phyloP scores from a whole-genome alignment of 345 rosid genomes.

The Rhizophora mangle region DNA sequence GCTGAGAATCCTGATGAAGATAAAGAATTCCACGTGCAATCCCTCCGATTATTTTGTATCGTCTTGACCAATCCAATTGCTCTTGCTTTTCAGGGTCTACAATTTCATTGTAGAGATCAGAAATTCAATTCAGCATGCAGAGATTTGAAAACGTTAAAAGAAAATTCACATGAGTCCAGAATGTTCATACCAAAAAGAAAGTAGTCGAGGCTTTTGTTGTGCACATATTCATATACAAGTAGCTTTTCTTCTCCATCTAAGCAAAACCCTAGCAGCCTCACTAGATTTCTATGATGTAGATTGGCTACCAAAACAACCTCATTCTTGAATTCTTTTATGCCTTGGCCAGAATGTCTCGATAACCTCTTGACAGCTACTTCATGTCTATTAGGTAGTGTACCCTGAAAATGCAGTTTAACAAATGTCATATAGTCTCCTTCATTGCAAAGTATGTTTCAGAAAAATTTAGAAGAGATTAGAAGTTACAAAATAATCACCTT shows the following conservation, averaged over 20 bases:
- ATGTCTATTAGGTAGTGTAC: constrained; percentile 34
- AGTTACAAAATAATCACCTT: constrained; percentile 30
- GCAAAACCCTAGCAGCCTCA: constrained; percentile 44
- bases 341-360: constrained; percentile 39
- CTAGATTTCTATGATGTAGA: constrained; percentile 57
- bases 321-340: constrained; percentile 42
- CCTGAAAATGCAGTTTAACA: constrained; percentile 24
- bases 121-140: not conserved
- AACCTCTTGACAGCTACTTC: constrained; percentile 50
- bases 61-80: constrained; percentile 16
- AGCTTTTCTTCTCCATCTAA: constrained; percentile 41
- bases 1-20: constrained; percentile 24
- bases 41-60: constrained; percentile 20
- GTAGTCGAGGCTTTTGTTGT: constrained; percentile 45
- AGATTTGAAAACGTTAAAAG: not conserved
- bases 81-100: constrained; percentile 11
- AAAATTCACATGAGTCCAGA: not conserved
- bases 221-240: constrained; percentile 50
- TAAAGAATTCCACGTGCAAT: constrained; percentile 26
- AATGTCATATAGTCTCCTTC: no score
- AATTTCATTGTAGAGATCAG: not conserved
- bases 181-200: constrained; percentile 30
- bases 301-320: constrained; percentile 42
- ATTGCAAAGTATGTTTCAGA: no score
- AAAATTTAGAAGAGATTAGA: no score